phyloP scores from a whole-genome alignment of 208 protist genomes.

The Leishmania gerbilli region DNA sequence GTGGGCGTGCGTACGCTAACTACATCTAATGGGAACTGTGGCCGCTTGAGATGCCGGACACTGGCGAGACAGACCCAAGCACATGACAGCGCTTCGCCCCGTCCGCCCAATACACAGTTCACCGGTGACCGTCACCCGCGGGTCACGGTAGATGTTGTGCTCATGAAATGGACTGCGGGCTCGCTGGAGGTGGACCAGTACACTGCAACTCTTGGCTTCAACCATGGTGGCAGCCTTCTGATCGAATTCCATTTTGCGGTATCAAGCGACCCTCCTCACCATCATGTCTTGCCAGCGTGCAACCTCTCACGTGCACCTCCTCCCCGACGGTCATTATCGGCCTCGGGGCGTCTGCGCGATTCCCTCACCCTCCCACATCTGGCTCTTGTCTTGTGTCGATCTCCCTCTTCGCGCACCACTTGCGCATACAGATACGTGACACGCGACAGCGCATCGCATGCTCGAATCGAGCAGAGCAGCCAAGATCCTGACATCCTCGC shows the following conservation, averaged over 20 bases:
- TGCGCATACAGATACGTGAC: not conserved
- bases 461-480: not conserved
- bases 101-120: not conserved
- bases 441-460: not conserved
- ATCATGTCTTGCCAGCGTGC: not conserved
- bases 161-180: not conserved
- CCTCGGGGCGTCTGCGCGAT: not conserved
- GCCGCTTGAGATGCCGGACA: not conserved
- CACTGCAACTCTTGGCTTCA: not conserved
- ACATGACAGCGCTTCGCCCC: not conserved
- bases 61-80: not conserved
- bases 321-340: not conserved
- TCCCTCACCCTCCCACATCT: not conserved
- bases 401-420: not conserved
- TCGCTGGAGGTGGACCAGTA: not conserved
- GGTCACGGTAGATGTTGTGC: not conserved
- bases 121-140: not conserved
- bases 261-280: not conserved
- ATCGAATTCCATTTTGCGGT: not conserved
- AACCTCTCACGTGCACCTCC: not conserved
- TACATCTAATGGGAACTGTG: not conserved
- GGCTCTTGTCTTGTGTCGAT: not conserved
- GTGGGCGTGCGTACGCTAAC: not conserved
- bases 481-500: not conserved
- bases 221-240: not conserved